Base-by-base conservation (phyloP, 495 filamentous ascomycete species). In the Penicillium fimorum region DNA sequence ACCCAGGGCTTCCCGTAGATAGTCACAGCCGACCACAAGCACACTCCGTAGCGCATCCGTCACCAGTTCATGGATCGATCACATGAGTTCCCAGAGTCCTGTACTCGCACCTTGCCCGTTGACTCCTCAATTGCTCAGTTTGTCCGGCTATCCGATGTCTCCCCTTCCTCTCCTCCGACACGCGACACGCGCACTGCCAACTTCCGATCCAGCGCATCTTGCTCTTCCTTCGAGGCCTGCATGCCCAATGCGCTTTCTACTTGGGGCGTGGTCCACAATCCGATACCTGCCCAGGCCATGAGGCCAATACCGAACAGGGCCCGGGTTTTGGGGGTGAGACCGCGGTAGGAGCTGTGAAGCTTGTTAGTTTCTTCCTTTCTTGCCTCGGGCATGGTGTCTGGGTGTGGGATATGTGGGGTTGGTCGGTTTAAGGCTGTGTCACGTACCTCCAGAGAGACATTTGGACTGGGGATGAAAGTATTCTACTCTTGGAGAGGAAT, bases 211-310 rank as follows among this genome's bases (percentile, higher is more conserved):
- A 89, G 61, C 40, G 76, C 78, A 63, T 82, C 74, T 60, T 78
- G 80, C 61, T 90, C 83, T 57, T 84, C 67, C 64, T 84, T 76
- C 13, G 75, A 82, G n/a, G 88, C 73, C 42, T 78, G 76, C 62
- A 89, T 76, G 3, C 84, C 84, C 53, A 89, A 72, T 12, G 77
- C 79, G 57, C 78, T 72, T 68, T 90, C 88, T 2, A 84, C 82
- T 48, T 77, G 75, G 37, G 87, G 78, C n/a, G 80, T 77, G 4
- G 81, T 64, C 59, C 76, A 76, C 15, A 89, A 72, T 12, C 83
- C 86, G 33, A 84, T 67, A n/a, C 67, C 69, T 0, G 84, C 84
- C 74, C 85, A 90, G 29, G 77, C 81, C 67, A 90, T 84, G 37
- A 87, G 68, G 59, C 84, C 85, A 50, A 82, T 54, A 49, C 88